phyloP scores from a whole-genome alignment of 1,284 basidiomycete genomes.

The Baeospora myosura region DNA sequence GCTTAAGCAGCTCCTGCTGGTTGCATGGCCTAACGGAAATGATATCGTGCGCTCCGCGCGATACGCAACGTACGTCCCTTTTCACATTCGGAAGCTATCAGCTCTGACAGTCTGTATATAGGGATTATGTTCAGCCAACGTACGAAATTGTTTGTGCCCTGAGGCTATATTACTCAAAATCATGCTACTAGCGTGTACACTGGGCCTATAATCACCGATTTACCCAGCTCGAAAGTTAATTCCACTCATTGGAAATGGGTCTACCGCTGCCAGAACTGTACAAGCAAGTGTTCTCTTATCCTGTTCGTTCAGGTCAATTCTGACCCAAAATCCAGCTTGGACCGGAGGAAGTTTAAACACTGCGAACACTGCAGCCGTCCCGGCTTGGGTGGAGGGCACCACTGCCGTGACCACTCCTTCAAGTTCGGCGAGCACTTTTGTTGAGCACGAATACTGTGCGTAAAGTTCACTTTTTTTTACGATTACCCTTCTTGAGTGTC shows the following conservation, averaged over 20 bases:
- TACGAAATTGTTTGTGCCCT: too few relatives aligned
- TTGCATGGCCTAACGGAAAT: conserved; percentile 52
- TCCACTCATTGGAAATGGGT: conserved; percentile 52
- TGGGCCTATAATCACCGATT: conserved; percentile 39
- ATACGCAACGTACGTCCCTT: conserved; percentile 35
- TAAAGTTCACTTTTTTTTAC: conserved; percentile 14
- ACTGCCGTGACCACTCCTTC: conserved; percentile 28
- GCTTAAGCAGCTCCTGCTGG: conserved; percentile 45
- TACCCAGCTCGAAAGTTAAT: conserved; percentile 38
- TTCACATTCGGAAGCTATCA: background rate
- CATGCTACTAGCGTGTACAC: conserved; percentile 17
- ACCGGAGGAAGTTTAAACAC: conserved; percentile 32
- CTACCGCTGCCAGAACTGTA: conserved; percentile 49
- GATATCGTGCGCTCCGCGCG: conserved; percentile 45
- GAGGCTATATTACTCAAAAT: background rate
- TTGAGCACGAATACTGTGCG: conserved; percentile 41
- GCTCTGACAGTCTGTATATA: conserved; percentile 14
- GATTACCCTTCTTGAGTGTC: background rate
- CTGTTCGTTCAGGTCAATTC: conserved; percentile 1
- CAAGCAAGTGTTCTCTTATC: conserved; percentile 23
- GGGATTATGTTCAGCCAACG: conserved; percentile 40
- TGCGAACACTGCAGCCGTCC: conserved; percentile 31
- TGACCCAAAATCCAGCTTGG: conserved; percentile 25
- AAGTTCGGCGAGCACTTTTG: conserved; percentile 28
- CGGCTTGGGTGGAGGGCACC: conserved; percentile 46